Evolutionary conservation across 139 green algal genomes (phyloP).

Genomic region (Zygnema circumcarinatum): DNA sequence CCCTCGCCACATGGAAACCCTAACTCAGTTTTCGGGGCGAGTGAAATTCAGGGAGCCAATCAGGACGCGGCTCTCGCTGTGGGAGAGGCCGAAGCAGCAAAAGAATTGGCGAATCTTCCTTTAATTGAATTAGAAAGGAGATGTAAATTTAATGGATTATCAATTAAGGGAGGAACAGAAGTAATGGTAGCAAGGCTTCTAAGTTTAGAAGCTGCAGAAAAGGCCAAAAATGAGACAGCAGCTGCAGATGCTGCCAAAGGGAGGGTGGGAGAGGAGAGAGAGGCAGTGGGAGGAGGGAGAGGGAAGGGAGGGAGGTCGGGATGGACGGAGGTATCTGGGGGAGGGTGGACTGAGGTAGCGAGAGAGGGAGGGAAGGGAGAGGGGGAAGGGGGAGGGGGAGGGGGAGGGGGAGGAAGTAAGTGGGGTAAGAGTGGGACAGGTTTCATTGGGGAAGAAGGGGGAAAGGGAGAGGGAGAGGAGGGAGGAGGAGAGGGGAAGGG

Average conservation of each 20-base stretch:
- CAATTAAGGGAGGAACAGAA: not conserved
- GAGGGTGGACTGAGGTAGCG: slow-evolving; percentile 18
- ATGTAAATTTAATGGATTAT: slow-evolving; percentile 57
- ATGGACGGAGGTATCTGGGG: slow-evolving; percentile 19
- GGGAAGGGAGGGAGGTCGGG: not conserved
- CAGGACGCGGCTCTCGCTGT: slow-evolving; percentile 25
- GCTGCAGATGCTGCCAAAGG: slow-evolving; percentile 18
- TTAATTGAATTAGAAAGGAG: slow-evolving; percentile 54
- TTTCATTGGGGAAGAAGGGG: not conserved
- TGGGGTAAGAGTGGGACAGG: not conserved
- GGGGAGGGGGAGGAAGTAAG: not conserved
- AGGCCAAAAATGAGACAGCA: slow-evolving; percentile 22
- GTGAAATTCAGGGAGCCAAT: not conserved
- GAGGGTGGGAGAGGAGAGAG: not conserved
- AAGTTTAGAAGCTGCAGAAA: slow-evolving; percentile 35
- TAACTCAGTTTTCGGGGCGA: not conserved
- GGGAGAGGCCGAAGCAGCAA: slow-evolving; percentile 27
- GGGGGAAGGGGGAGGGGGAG: not conserved
- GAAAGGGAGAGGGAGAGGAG: not conserved
- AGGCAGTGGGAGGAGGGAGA: slow-evolving; percentile 1
- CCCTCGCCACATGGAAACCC: not conserved
- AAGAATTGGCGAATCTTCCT: slow-evolving; percentile 46
- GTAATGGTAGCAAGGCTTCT: slow-evolving; percentile 58
- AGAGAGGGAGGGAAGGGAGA: slow-evolving; percentile 11
- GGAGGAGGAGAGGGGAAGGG: not conserved